These are phyloP conservation scores for Sanghuangporus weigelae DNA, from an alignment of 1,284 basidiomycete species.

Conservation along the genomic window DNA sequence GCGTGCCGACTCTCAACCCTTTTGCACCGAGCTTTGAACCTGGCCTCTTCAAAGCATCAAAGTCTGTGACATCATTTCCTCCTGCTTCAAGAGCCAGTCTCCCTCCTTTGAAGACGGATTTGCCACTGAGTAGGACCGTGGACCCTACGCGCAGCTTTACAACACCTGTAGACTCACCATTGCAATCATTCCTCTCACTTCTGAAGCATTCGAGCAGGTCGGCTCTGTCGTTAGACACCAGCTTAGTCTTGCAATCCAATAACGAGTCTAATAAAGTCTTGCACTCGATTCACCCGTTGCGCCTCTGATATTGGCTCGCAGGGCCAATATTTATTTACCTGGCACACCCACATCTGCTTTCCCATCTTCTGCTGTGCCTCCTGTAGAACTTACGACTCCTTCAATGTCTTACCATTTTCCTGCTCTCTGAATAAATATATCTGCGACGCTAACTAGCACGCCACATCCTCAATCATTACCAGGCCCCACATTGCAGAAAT, in stretches of 20 bases:
- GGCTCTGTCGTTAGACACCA: constrained; percentile 8
- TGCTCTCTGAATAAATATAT: background rate
- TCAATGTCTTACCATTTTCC: constrained; percentile 9
- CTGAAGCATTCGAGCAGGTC: background rate
- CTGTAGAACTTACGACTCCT: constrained; percentile 9
- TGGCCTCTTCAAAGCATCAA: background rate
- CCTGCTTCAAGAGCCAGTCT: constrained; percentile 2
- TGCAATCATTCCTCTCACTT: constrained; percentile 5
- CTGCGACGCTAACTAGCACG: background rate
- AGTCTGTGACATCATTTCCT: background rate
- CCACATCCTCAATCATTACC: background rate
- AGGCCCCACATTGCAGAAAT: background rate
- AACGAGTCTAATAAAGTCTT: background rate
- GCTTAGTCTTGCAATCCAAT: background rate
- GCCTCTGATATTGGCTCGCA: constrained; percentile 12
- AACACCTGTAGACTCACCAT: constrained; percentile 5
- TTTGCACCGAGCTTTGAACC: constrained; percentile 16
- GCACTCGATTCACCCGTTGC: constrained; percentile 16
- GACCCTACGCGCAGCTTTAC: constrained; percentile 12
- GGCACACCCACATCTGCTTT: constrained; percentile 12
- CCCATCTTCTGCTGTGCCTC: constrained; percentile 10
- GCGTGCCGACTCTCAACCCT: constrained; percentile 23
- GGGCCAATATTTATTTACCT: constrained; percentile 15
- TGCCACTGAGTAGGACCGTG: constrained; percentile 3
- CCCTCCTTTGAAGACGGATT: constrained; percentile 13